These are phyloP conservation scores for Chytridium lagenaria DNA, from an alignment of 371 early-diverging fungal species.

Conservation along the genomic window DNA sequence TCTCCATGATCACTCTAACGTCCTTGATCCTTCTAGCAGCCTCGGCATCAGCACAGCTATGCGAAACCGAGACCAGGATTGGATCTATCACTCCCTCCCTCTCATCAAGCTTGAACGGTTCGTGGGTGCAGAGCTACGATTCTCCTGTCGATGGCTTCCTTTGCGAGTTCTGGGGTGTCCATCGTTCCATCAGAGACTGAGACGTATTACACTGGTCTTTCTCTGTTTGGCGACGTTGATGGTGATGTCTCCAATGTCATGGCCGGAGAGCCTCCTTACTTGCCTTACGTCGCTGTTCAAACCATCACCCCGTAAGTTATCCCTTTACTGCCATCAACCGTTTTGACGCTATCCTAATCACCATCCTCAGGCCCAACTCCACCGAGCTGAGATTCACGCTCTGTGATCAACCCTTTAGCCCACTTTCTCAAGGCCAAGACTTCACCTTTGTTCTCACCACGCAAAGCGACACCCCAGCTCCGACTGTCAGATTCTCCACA, in stretches of 20 bases:
- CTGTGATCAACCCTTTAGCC: neutral
- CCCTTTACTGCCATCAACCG: neutral
- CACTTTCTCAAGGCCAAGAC: neutral
- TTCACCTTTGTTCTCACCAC: neutral
- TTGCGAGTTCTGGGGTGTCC: neutral
- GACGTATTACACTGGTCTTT: neutral
- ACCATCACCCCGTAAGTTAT: neutral
- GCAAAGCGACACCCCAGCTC: neutral
- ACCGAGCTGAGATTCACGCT: neutral
- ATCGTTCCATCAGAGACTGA: neutral
- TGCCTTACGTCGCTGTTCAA: neutral
- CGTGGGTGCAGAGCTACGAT: neutral
- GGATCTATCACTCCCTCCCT: neutral
- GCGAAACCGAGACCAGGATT: neutral
- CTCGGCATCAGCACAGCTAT: neutral
- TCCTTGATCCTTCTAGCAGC: too few relatives aligned
- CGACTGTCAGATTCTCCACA: neutral
- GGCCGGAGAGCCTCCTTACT: neutral
- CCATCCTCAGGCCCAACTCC: neutral
- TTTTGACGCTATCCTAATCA: too few relatives aligned
- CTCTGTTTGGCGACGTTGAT: neutral
- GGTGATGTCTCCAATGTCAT: neutral
- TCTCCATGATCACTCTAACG: too few relatives aligned
- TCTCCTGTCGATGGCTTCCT: neutral
- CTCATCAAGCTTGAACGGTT: neutral